Base-by-base conservation (phyloP, 2,329 filamentous ascomycete species). In the Talaromyces amestolkiae region DNA sequence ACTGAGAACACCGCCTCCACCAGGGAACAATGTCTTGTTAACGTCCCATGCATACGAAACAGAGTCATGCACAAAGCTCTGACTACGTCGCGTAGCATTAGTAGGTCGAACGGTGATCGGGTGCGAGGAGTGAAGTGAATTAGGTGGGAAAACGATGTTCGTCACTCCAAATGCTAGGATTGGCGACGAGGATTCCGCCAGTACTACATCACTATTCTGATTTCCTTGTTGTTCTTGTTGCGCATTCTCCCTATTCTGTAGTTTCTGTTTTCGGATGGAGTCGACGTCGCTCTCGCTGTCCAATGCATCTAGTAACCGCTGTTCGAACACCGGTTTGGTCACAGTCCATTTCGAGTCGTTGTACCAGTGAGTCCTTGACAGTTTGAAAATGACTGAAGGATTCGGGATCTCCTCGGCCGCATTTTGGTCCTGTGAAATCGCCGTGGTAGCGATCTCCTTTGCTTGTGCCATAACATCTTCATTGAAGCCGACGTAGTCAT, bases 331-430 rank as follows among this genome's bases (percentile, higher is more conserved):
- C 2, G 64, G 53, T 24, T 65, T 65, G 2, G 64, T 65, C 13
- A 56, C 64, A 10, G 45, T 53, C 39, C 49, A 58, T 33, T 65
- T 65, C 19, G 64, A 62, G 53, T 65, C 64, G 22, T 65, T 65
- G 33, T 65, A 65, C 64, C 64, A 65, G 49, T 65, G 64, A 27
- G 53, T 39, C 27, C 64, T n/a, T 5, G 64, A 58, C 43, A 65
- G n/a, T 22, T 65, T 65, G 45, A 65, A 65, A 31, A 65, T 65
- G 3, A 65, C 15, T 5, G 64, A 39, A 2, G 51, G 64, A 24
- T 65, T 59, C 13, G 27, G 27, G 11, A 61, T 27, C 7, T 61
- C 53, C 27, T 60, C 58, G 1, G 64, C 31, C n/a, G 41, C 53
- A 31, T 61, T 43, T 4, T 49, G 58, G 4, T 65, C 53, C 19